Conservation (phyloP, 148 eudicot genomes). For the Chenopodium formosanum region DNA sequence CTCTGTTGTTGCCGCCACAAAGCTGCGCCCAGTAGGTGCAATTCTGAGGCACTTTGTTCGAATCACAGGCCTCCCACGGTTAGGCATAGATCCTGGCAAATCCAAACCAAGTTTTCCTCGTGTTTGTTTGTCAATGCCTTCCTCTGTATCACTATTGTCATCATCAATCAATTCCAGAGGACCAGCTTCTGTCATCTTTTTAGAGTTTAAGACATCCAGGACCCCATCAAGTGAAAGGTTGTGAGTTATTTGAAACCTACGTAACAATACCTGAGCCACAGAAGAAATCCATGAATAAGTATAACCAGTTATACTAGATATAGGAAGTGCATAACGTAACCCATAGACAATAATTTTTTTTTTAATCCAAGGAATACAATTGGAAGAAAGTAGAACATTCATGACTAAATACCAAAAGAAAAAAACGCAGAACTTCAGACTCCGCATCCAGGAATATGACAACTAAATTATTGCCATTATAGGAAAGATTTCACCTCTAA, state of each 20-base stretch:
- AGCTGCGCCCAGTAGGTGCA: conserved; percentile 93
- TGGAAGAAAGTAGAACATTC: not conserved
- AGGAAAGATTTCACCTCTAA: not conserved
- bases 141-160: conserved; percentile 75
- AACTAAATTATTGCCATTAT: not conserved
- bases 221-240: conserved; percentile 96
- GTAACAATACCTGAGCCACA: conserved; percentile 68
- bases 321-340: not conserved
- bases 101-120: conserved; percentile 52
- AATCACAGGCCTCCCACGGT: conserved; percentile 80
- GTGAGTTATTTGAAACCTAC: conserved; percentile 86
- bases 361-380: not conserved
- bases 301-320: not conserved
- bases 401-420: not conserved
- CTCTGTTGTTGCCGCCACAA: conserved; percentile 97
- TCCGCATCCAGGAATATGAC: not conserved
- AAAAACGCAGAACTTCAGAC: not conserved
- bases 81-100: conserved; percentile 83
- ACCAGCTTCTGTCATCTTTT: conserved; percentile 96
- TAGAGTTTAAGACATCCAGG: conserved; percentile 82
- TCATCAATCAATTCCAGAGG: conserved; percentile 88
- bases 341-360: not conserved
- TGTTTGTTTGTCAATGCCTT: conserved; percentile 74
- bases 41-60: conserved; percentile 83
- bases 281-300: conserved; percentile 10